Conservation (phyloP, 495 filamentous ascomycete species). For the Aspergillus bertholletiae region DNA sequence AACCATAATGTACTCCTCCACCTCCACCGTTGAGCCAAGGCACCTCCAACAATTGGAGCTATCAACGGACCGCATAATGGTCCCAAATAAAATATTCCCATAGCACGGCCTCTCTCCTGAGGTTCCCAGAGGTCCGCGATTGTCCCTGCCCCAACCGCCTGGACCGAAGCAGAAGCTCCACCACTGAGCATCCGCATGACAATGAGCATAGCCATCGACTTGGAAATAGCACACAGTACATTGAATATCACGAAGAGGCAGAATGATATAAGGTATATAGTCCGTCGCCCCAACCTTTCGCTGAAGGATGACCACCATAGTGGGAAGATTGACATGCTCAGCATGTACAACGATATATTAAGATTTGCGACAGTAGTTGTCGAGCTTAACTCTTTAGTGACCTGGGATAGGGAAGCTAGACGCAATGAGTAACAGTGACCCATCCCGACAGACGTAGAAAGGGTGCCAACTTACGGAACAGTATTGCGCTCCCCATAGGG, state of each 20-base stretch:
- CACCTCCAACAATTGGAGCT: conserved; percentile 84
- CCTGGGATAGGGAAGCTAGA: conserved; percentile 67
- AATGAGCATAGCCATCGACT: conserved; percentile 79
- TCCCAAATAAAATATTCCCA: conserved; percentile 90
- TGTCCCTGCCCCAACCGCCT: conserved; percentile 89
- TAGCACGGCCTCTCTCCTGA: conserved; percentile 76
- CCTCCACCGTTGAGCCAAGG: conserved; percentile 62
- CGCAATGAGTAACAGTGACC: not conserved
- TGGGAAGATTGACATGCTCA: conserved; percentile 85
- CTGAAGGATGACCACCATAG: conserved; percentile 95
- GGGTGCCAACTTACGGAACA: conserved; percentile 63
- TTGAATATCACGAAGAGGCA: conserved; percentile 75
- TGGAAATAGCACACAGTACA: conserved; percentile 66
- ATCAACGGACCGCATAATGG: conserved; percentile 84
- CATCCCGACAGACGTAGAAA: not conserved
- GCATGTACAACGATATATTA: conserved; percentile 84
- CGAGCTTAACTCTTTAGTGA: conserved; percentile 61
- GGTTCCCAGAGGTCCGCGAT: conserved; percentile 91
- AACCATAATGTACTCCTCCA: conserved; percentile 93
- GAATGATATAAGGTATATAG: conserved; percentile 84
- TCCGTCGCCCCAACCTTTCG: conserved; percentile 75
- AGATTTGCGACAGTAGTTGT: conserved; percentile 74
- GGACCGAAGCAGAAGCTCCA: conserved; percentile 81
- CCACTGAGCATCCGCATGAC: conserved; percentile 79
- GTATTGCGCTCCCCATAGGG: conserved; percentile 81